Base-by-base conservation (phyloP, 495 filamentous ascomycete genomes). In the Tuber calosporum region DNA sequence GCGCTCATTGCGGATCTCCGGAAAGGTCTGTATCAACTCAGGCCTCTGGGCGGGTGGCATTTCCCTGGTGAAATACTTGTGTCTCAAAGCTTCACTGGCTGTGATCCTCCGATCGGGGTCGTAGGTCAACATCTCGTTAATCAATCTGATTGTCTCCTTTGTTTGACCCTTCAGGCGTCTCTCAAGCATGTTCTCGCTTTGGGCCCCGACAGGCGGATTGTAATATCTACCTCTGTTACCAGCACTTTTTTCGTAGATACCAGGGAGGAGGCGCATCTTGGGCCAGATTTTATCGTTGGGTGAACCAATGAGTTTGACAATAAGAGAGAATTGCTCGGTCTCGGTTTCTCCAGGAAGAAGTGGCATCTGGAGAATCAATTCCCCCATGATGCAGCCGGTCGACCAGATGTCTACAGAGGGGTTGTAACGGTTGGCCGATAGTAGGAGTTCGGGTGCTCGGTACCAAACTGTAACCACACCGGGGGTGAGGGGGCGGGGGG, bases 401-500 rank as follows among this genome's bases (percentile, higher is more conserved):
- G 84, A 85, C 84, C 84, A 85, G 48, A 85, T 74, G 68, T 85
- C 84, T 34, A 84, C 76, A 22, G 84, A 74, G 6, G 80, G 80
- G 30, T 77, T 84, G 74, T 85, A 85, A 45, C 83, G 80, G 38
- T 79, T 81, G 30, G 83, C 82, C 3, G 81, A 82, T 40, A 85
- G 83, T n/a, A 85, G 82, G n/a, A 85, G 74, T 69, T 85, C 82
- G 11, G 82, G 82, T 26, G 82, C 73, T 6, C 82, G 82, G 72
- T 83, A 83, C 82, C 82, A 83, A 53, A 83, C 82, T 45, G 84
- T 85, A 48, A 84, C 83, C 13, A 85, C 83, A 4, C 84, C 84
- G 13, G 84, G 84, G 30, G 84, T 85, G 36, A 85, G 76, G 34
- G 84, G 84, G 34, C 84, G 84, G 36, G 73, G 69, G 36, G 77